Conservation (phyloP, 805 yeast species). For the Dipodascopsis uninucleata region DNA sequence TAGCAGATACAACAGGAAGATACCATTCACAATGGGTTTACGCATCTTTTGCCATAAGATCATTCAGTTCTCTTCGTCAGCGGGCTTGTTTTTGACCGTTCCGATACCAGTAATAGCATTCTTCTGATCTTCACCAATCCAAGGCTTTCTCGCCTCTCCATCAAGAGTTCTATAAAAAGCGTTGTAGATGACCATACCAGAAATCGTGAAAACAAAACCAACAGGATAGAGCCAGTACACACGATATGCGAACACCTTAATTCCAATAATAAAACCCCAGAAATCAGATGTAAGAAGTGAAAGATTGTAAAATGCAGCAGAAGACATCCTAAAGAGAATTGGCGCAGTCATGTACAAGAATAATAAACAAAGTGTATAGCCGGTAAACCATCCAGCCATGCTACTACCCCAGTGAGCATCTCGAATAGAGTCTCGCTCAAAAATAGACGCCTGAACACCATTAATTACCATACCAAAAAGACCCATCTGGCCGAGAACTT, state of each 20-base stretch:
- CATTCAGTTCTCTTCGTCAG: no score
- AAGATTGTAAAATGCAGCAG: slow-evolving; percentile 46
- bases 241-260: slow-evolving; percentile 43
- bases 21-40: no score
- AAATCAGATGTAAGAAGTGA: slow-evolving; percentile 45
- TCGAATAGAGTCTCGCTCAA: slow-evolving; percentile 39
- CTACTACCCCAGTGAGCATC: slow-evolving; percentile 40
- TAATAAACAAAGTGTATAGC: slow-evolving; percentile 42
- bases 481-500: slow-evolving; percentile 45
- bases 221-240: slow-evolving; percentile 48
- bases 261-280: slow-evolving; percentile 46
- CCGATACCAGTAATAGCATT: slow-evolving; percentile 38
- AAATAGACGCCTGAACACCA: slow-evolving; percentile 45
- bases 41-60: background rate
- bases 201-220: slow-evolving; percentile 43
- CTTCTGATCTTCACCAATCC: slow-evolving; percentile 40
- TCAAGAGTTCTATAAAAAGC: slow-evolving; percentile 36
- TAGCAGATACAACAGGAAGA: no score
- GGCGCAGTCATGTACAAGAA: slow-evolving; percentile 43
- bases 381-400: slow-evolving; percentile 45
- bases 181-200: slow-evolving; percentile 43
- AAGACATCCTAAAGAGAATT: slow-evolving; percentile 44
- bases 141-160: slow-evolving; percentile 45
- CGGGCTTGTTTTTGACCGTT: slow-evolving; percentile 22
- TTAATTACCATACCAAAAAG: slow-evolving; percentile 43